Conservation (phyloP, 140 eudicot species). For the Senecio squalidus region DNA sequence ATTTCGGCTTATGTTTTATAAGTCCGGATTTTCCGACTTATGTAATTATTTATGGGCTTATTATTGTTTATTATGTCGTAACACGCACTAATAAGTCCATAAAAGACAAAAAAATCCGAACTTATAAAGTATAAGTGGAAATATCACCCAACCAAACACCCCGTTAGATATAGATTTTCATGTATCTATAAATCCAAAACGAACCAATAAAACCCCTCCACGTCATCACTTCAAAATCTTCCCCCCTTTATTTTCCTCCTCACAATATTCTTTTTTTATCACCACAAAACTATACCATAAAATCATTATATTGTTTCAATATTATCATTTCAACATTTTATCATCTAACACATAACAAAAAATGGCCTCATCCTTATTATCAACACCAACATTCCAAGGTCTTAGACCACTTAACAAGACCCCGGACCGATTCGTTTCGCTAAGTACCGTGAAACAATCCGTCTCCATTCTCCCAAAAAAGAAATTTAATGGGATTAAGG, state of each 20-base stretch:
- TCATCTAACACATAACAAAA: neutral
- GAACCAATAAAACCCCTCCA: conserved; percentile 39
- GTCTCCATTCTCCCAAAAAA: conserved; percentile 34
- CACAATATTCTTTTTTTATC: conserved; percentile 40
- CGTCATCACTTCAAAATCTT: conserved; percentile 36
- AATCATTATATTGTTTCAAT: conserved; percentile 5
- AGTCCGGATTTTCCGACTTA: too few relatives aligned
- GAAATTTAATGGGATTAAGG: conserved; percentile 27
- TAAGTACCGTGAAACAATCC: conserved; percentile 14
- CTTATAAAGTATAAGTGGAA: neutral
- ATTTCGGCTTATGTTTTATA: too few relatives aligned
- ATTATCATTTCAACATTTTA: neutral
- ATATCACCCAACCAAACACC: neutral
- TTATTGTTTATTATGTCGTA: too few relatives aligned
- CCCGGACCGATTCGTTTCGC: conserved; percentile 21
- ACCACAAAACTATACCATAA: conserved; percentile 15
- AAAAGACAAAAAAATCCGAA: too few relatives aligned
- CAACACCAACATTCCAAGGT: conserved; percentile 77
- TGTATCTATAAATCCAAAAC: conserved; percentile 46
- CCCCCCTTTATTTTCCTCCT: conserved; percentile 32
- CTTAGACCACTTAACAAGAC: conserved; percentile 55
- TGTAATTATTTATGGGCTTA: too few relatives aligned
- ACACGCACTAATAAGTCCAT: too few relatives aligned
- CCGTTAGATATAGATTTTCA: conserved; percentile 15
- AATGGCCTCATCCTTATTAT: conserved; percentile 57